Base-by-base conservation (phyloP, 2,329 filamentous ascomycete genomes). In the Aspergillus clavatus region DNA sequence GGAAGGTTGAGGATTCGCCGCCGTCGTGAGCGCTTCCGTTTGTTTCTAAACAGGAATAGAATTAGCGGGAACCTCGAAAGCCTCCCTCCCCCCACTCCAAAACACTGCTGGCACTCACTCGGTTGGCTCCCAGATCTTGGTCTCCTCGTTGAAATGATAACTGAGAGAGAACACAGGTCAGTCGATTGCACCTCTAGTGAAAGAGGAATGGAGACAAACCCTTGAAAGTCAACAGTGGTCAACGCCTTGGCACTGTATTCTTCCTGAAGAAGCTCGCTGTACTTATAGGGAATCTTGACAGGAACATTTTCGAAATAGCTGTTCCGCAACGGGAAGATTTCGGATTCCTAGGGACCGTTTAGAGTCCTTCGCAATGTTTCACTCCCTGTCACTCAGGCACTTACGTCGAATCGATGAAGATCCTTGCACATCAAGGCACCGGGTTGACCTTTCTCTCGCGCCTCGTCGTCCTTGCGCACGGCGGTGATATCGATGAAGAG, bases 401-500 rank as follows among this genome's bases (percentile, higher is more conserved):
- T 39, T 47, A 71, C 67, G 40, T 67, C 58, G 53, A 79, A 83
- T 26, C 68, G 62, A 55, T 83, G 80, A 7, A 65, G 67, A 59
- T 82, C 80, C 58, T 83, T 83, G 57, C 74, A 78, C 64, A 74
- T 75, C 62, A 80, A 66, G 6, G 66, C 67, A 5, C 70, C 72
- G 7, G 63, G 41, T 2, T 63, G 45, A 1, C 74, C 75, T 3
- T 59, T 46, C 0, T 58, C 57, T 37, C 71, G 62, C 5, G 64
- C 66, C 0, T 63, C 63, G 12, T 66, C 54, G 49, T 79, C 73
- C 8, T 68, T 68, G 40, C 78, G 69, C 4, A 82, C 66, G 5
- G 77, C 75, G 0, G 79, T 82, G 48, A 83, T 80, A 56, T 83
- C 80, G 53, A 83, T 81, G 54, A 80, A 83, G 0, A 82, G 60